phyloP scores from a whole-genome alignment of 1,284 basidiomycete species.

The Cryptococcus sp. region DNA sequence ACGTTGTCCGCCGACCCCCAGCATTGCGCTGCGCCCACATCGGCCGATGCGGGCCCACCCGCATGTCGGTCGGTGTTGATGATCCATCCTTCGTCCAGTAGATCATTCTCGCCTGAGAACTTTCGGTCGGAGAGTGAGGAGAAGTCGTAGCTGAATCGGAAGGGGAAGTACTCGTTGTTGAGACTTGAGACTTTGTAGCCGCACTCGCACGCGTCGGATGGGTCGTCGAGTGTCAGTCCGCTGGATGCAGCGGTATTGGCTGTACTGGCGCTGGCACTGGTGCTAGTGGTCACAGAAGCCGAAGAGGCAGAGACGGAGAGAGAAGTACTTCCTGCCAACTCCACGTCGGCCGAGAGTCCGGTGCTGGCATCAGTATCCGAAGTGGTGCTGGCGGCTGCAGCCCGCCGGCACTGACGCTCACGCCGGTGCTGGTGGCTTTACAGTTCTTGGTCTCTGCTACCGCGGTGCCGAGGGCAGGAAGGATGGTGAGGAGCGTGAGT shows the following conservation, averaged over 20 bases:
- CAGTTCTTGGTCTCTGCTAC: no score
- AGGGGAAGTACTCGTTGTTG: conserved; percentile 8
- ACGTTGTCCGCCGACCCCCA: conserved; percentile 3
- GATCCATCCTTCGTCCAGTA: conserved; percentile 5
- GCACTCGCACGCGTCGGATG: conserved; percentile 12
- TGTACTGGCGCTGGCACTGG: not conserved
- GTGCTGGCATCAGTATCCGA: not conserved
- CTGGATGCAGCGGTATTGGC: not conserved
- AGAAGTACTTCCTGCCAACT: not conserved
- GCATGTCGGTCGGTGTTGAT: conserved; percentile 5
- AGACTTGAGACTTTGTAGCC: conserved; percentile 12
- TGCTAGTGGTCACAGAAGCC: not conserved
- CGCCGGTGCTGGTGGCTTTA: no score
- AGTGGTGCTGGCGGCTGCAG: no score
- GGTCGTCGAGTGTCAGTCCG: not conserved
- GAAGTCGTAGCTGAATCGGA: conserved; percentile 8
- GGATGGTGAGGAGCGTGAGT: no score
- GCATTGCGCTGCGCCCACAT: conserved; percentile 1
- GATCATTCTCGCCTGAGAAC: not conserved
- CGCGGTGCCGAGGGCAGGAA: no score
- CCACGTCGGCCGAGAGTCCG: not conserved
- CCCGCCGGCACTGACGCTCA: no score
- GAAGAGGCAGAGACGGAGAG: not conserved
- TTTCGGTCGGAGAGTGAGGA: not conserved
- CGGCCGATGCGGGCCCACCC: not conserved